Evolutionary conservation across 331 rosid genomes (phyloP).

Genomic region (Spiraea crenata): DNA sequence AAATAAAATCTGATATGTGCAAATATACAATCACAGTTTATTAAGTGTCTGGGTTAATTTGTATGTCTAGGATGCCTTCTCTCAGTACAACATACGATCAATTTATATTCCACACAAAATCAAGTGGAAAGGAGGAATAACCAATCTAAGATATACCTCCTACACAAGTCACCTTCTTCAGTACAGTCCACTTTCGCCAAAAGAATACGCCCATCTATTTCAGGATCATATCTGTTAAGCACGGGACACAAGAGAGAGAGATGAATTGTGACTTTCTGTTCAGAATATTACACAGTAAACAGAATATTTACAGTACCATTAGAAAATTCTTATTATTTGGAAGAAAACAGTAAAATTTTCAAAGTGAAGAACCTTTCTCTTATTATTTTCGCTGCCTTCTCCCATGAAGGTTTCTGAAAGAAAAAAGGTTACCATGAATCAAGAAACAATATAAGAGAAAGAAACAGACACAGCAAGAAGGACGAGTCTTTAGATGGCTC

Average conservation of each 20-base stretch:
- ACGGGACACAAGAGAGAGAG: slow-evolving; percentile 10
- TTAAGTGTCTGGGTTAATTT: neutral
- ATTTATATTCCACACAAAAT: neutral
- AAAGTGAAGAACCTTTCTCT: slow-evolving; percentile 60
- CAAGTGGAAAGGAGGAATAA: slow-evolving; percentile 7
- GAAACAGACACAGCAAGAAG: neutral
- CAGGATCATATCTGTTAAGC: slow-evolving; percentile 67
- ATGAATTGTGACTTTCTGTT: neutral
- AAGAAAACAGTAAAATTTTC: neutral
- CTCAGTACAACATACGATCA: neutral
- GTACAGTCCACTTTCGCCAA: slow-evolving; percentile 87
- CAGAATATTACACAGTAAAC: neutral
- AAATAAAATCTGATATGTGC: neutral
- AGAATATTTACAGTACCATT: neutral
- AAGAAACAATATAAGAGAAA: slow-evolving; percentile 16
- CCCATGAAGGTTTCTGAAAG: slow-evolving; percentile 91
- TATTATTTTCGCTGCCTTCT: slow-evolving; percentile 73
- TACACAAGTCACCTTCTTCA: slow-evolving; percentile 57
- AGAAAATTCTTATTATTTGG: neutral
- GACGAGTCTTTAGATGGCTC: slow-evolving; percentile 7
- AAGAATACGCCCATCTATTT: slow-evolving; percentile 79
- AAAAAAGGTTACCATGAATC: slow-evolving; percentile 25
- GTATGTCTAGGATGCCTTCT: neutral
- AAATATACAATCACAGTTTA: neutral
- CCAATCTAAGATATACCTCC: slow-evolving; percentile 46